Percentiles rank a stretch among this genome's conserved stretches.
These are phyloP conservation scores for Apiospora kogelbergensis DNA, from an alignment of 2,329 filamentous ascomycete genomes.

Conservation along the genomic window DNA sequence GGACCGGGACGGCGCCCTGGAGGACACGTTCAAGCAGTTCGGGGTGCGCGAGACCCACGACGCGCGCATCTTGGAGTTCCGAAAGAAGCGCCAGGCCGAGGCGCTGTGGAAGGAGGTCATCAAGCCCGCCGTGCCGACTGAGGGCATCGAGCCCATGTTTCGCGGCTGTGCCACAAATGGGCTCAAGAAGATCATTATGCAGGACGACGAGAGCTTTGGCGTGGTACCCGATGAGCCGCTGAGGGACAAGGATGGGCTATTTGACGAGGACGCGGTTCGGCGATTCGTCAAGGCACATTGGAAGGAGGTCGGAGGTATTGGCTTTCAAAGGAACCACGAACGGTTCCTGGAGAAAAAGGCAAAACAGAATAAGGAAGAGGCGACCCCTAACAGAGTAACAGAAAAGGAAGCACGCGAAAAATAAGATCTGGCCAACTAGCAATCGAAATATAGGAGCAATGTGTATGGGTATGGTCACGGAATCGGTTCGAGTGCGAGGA, in stretches of 20 bases:
- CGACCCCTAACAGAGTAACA: neutral
- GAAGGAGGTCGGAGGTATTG: conserved; percentile 36
- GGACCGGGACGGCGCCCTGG: conserved; percentile 46
- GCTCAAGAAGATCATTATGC: conserved; percentile 51
- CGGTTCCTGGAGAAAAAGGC: neutral
- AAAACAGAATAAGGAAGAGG: neutral
- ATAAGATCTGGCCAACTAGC: neutral
- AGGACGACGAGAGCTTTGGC: conserved; percentile 41
- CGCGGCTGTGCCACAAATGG: conserved; percentile 39
- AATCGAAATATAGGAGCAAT: neutral
- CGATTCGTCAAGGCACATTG: conserved; percentile 42
- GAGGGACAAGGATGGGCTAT: conserved; percentile 41
- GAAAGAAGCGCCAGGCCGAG: conserved; percentile 38
- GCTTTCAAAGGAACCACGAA: neutral
- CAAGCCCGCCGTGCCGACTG: conserved; percentile 34
- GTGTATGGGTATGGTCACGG: neutral
- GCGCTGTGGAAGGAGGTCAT: conserved; percentile 48
- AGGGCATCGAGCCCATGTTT: conserved; percentile 25
- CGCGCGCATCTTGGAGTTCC: conserved; percentile 40
- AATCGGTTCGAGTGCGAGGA: neutral
- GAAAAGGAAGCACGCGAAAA: too few relatives aligned
- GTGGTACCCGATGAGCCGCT: conserved; percentile 27
- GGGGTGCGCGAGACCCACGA: conserved; percentile 44
- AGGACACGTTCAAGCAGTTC: conserved; percentile 55
- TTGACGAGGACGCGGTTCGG: conserved; percentile 39